Evolutionary conservation across 148 eudicot genomes (phyloP).

Genomic region (Chenopodium formosanum): DNA sequence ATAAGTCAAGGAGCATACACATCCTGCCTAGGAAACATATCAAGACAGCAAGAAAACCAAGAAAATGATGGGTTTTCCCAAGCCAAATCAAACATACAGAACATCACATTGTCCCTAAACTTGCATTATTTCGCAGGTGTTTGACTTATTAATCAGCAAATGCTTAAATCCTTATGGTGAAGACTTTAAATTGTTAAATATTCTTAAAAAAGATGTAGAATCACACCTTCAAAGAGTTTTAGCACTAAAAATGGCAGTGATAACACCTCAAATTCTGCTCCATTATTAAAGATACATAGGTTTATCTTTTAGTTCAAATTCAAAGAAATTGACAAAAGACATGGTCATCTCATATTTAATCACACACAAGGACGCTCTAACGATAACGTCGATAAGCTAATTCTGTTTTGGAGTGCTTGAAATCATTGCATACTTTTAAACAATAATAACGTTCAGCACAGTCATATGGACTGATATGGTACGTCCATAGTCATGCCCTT

Average conservation of each 20-base stretch:
- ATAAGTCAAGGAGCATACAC: neutral
- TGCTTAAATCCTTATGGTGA: neutral
- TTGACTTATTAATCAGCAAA: neutral
- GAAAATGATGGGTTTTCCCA: neutral
- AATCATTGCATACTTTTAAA: neutral
- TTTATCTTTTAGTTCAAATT: too few species aligned
- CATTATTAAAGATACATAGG: too few species aligned
- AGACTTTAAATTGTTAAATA: neutral
- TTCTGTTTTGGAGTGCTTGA: too few species aligned
- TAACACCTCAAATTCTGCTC: too few species aligned
- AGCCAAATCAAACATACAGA: neutral
- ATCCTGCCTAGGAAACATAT: neutral
- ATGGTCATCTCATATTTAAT: too few species aligned
- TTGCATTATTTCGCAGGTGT: neutral
- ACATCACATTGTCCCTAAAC: neutral
- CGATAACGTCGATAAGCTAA: too few species aligned
- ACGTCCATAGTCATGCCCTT: too few species aligned
- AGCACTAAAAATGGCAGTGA: too few species aligned
- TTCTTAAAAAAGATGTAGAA: too few species aligned
- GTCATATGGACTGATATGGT: neutral
- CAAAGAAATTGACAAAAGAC: neutral
- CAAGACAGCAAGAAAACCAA: neutral
- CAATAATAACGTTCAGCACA: neutral
- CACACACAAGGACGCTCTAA: too few species aligned
- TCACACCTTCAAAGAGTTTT: neutral